Conservation (phyloP, 2,329 filamentous ascomycete species). For the Diatrype stigma region DNA sequence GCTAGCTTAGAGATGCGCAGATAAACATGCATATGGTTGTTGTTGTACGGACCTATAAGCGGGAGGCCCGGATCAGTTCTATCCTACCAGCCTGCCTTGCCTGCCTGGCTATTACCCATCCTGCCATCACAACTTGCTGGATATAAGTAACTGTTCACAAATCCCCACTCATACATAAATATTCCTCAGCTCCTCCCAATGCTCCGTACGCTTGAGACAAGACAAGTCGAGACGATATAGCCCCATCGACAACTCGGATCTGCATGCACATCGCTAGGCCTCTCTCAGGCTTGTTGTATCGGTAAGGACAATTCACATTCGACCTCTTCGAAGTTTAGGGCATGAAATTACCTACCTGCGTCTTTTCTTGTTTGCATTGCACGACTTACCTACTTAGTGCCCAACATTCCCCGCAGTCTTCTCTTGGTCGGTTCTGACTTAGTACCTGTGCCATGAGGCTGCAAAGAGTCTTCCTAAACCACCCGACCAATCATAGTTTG, state of each 20-base stretch:
- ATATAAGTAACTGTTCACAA: too few relatives aligned
- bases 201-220: neutral
- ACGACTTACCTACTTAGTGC: too few relatives aligned
- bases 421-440: neutral
- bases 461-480: neutral
- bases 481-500: neutral
- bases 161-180: neutral
- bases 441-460: neutral
- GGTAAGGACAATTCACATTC: neutral
- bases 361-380: too few relatives aligned
- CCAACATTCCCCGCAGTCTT: neutral
- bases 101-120: too few relatives aligned
- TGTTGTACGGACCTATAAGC: too few relatives aligned
- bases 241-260: neutral
- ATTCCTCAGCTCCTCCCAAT: neutral
- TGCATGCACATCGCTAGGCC: neutral
- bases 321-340: too few relatives aligned
- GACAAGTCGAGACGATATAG: neutral
- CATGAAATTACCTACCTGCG: too few relatives aligned
- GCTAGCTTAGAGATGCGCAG: neutral
- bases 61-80: neutral
- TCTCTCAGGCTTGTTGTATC: neutral
- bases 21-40: too few relatives aligned
- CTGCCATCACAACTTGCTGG: too few relatives aligned
- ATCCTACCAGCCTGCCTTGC: neutral